Evolutionary conservation across 805 yeast genomes (phyloP), one percentile per base, ranked within the genome.

Genomic region (Cyberlindnera veronae): DNA sequence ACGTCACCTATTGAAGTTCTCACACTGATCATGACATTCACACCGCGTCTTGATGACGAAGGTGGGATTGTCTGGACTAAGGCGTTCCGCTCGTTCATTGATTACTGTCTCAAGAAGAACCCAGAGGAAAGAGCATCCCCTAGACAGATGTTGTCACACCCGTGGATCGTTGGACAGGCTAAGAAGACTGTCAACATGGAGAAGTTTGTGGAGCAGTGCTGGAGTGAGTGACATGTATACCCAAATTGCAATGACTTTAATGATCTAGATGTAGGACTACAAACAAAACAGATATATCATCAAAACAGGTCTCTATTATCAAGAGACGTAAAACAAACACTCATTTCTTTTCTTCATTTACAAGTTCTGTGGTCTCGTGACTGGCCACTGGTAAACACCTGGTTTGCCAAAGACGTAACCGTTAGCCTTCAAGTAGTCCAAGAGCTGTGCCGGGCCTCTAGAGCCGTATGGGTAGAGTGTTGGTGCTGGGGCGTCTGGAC

Each of bases 61-160:
- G 81, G 76, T 41, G 85, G 79, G 20, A 85, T 91, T 33, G 65
- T 62, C 41, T 91, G 99, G 99, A 71, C 88, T 6, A 76, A 75
- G 14, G 74, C 91, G 12, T 89, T 93, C 62, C 81, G 87, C 57
- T 86, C 82, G 43, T 93, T 93, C 51, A 71, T 93, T 30, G 76
- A 76, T 36, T 84, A 82, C 53, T 87, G 96, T 55, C 67, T 93
- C 44, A 86, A 77, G 47, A 91, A 89, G 54, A 86, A 87, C 46
- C 79, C 87, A 30, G 73, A 69, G 22, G 81, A 81, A 47, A 69
- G 99, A 41, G 96, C 98, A 10, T 79, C 90, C 36, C 99, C 99
- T 8, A 72, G 93, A 52, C 96, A 93, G 59, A 85, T 93, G 91
- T 70, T 93, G 34, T 73, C 69, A 38, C 99, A 93, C 67, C 97